Evolutionary conservation across 306 rosid species (phyloP).

Genomic region (Adenanthera pavonina): DNA sequence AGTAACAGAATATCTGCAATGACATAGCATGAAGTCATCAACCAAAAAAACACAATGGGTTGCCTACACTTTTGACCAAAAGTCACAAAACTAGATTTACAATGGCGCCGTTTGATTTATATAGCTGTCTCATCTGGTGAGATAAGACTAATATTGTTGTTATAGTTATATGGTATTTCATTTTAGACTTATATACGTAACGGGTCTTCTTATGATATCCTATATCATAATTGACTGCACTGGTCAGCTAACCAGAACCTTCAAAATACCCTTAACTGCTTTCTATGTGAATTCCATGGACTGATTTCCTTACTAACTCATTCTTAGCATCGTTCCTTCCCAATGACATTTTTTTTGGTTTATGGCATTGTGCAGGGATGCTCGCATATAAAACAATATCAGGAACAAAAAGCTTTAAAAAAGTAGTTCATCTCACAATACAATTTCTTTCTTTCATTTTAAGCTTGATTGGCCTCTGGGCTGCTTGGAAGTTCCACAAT

Average conservation of each 20-base stretch:
- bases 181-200: background rate
- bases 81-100: background rate
- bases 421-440: constrained; percentile 73
- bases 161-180: background rate
- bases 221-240: background rate
- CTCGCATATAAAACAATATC: constrained; percentile 84
- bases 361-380: constrained; percentile 68
- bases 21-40: background rate
- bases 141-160: background rate
- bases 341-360: background rate
- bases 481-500: constrained; percentile 94
- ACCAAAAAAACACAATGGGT: background rate
- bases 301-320: background rate
- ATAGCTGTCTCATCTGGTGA: too few species aligned
- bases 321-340: background rate
- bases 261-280: background rate
- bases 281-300: background rate
- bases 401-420: constrained; percentile 82
- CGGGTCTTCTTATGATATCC: background rate
- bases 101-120: too few species aligned
- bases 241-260: background rate
- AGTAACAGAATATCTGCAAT: background rate
- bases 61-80: background rate
- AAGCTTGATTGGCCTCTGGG: constrained; percentile 88
- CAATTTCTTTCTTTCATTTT: constrained; percentile 74